Evolutionary conservation across 805 yeast genomes (phyloP).

Genomic region (Saccharomycopsis sp.): DNA sequence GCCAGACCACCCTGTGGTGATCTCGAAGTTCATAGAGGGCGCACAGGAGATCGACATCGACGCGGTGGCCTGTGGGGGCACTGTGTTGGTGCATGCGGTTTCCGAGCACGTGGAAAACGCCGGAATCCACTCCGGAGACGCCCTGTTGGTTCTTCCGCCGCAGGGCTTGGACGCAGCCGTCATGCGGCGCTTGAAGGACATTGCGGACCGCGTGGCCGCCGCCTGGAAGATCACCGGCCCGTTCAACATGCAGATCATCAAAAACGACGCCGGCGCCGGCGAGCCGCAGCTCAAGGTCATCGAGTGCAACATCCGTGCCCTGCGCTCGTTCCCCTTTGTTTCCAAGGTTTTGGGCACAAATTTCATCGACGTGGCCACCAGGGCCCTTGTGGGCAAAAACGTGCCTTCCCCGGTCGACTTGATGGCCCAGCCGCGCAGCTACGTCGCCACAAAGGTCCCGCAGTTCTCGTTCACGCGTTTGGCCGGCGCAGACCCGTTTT

Average conservation of each 20-base stretch:
- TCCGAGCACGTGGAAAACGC: constrained; percentile 98
- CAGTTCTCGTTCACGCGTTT: constrained; percentile 97
- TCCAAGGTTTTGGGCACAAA: constrained; percentile 93
- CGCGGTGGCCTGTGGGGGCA: constrained; percentile 88
- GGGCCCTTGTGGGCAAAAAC: constrained; percentile 68
- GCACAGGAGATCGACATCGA: constrained; percentile 97
- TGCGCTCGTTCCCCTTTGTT: constrained; percentile 98
- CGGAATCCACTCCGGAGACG: constrained; percentile 98
- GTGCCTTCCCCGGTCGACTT: constrained; percentile 77
- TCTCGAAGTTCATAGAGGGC: constrained; percentile 90
- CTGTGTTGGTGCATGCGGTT: constrained; percentile 87
- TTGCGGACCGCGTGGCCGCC: constrained; percentile 86
- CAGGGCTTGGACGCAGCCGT: constrained; percentile 61
- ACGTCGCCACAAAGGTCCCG: constrained; percentile 96
- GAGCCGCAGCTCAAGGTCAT: constrained; percentile 80
- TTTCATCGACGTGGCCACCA: constrained; percentile 91
- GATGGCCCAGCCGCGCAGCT: constrained; percentile 67
- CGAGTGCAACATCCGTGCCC: constrained; percentile 98
- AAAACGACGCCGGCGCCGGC: constrained; percentile 56
- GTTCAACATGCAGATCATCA: constrained; percentile 95
- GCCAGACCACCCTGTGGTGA: constrained; percentile 95
- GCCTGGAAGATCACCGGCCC: constrained; percentile 98
- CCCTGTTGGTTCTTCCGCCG: constrained; percentile 92
- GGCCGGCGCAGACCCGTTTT: constrained; percentile 98
- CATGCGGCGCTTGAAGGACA: constrained; percentile 70